These are phyloP conservation scores for Allantophomopsis cytisporea DNA, from an alignment of 2,329 filamentous ascomycete species.

Conservation along the genomic window DNA sequence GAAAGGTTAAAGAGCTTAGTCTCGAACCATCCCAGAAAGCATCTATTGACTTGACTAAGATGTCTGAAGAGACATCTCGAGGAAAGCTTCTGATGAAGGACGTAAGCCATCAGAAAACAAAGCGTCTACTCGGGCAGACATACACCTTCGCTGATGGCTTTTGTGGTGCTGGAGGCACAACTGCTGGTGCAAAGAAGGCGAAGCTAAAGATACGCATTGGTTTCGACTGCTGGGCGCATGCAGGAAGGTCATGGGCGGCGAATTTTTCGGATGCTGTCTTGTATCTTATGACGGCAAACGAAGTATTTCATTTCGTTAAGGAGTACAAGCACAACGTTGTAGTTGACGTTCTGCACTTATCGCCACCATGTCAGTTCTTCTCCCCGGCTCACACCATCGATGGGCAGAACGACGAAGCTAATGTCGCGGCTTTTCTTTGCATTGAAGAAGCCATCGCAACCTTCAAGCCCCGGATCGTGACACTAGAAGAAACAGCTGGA, in stretches of 20 bases:
- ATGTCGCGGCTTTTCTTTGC: constrained; percentile 44
- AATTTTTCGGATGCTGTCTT: constrained; percentile 43
- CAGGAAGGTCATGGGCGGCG: constrained; percentile 38
- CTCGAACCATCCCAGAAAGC: no score
- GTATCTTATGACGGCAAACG: constrained; percentile 29
- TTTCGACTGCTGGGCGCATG: constrained; percentile 46
- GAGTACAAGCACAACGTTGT: constrained; percentile 13
- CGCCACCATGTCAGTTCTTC: constrained; percentile 66
- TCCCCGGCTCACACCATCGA: constrained; percentile 55
- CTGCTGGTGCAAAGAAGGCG: constrained; percentile 43
- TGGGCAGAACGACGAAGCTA: constrained; percentile 48
- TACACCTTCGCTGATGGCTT: constrained; percentile 64
- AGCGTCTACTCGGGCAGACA: constrained; percentile 20
- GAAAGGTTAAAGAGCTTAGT: no score
- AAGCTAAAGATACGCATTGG: constrained; percentile 47
- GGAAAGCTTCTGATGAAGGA: no score
- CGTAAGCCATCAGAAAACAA: not conserved
- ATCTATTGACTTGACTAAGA: no score
- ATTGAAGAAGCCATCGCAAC: constrained; percentile 41
- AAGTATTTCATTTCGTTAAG: constrained; percentile 27
- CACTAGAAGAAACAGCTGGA: constrained; percentile 68
- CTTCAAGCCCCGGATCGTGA: constrained; percentile 53
- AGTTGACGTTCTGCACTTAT: constrained; percentile 61
- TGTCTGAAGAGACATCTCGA: no score
- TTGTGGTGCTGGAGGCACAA: constrained; percentile 60